Conservation (phyloP, 345 rosid species). For the Gossypium australe region DNA sequence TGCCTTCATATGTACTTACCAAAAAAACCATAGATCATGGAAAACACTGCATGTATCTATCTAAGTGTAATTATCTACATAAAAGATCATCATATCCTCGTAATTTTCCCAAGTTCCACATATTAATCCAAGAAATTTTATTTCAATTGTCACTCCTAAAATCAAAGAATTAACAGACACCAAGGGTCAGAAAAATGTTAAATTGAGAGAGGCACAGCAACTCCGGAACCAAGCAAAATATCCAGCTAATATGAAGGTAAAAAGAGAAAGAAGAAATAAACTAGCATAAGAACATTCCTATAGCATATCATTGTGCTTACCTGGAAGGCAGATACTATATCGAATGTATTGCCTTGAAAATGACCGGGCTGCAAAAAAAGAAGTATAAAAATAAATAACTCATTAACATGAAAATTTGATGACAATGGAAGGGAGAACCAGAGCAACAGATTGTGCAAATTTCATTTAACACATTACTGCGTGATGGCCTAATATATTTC, state of each 20-base stretch:
- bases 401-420: not conserved
- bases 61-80: not conserved
- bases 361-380: constrained; percentile 86
- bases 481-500: not conserved
- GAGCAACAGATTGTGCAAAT: not conserved
- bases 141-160: not conserved
- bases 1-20: not conserved
- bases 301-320: constrained; percentile 27
- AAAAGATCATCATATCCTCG: not conserved
- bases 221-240: not conserved
- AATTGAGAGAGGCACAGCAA: not conserved
- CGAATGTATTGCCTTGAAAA: constrained; percentile 74
- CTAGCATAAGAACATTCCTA: not conserved
- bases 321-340: constrained; percentile 95
- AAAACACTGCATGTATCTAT: not conserved
- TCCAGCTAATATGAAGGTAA: not conserved
- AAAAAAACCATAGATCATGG: not conserved
- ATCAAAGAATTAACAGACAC: not conserved
- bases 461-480: not conserved
- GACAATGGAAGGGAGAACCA: not conserved
- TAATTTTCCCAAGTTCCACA: not conserved
- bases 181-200: not conserved
- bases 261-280: not conserved
- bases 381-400: constrained; percentile 2
- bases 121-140: not conserved